Evolutionary conservation across 352 stramenopile species (phyloP), one percentile per base, ranked within the genome.

Genomic region (Pythium plurisporium): DNA sequence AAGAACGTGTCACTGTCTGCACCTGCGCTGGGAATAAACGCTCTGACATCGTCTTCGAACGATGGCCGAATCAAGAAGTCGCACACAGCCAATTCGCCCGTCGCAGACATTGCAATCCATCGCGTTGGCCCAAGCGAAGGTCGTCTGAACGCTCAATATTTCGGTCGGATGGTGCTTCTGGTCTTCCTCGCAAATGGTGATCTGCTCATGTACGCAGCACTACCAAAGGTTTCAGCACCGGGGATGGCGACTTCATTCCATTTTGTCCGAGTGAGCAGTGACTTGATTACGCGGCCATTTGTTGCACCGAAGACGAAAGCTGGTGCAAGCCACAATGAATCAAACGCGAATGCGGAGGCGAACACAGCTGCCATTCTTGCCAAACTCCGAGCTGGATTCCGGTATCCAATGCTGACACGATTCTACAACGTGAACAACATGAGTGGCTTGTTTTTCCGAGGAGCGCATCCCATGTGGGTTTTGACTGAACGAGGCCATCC

Each of bases 341-440:
- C 86, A 23, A 69, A 59, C 38, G 79, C 65, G 36, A 84, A 76
- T 15, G 64, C 69, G 1, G 79, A 89, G 40, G 72, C 74, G 6
- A 92, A 85, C 51, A 89, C 82, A 5, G 81, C 65, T 4, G 79
- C 82, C 6, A 71, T 92, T 9, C 52, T 91, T 7, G 73, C 77
- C 5, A 91, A 91, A 38, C 76, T 94, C 9, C 76, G 80, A 15
- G 78, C 76, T 41, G 81, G 78, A 0, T 95, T 95, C 51, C 81
- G 85, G 17, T 95, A 95, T 59, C 82, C 85, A 19, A 95, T 95
- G 85, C 63, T 95, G 1, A 91, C 82, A 0, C 67, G 69, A 17
- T 95, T 93, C 40, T 43, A 82, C 49, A 91, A 93, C 36, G 84
- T 95, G 27, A 91, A 89, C 63, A 87, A 80, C 48, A 90, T 89